Evolutionary conservation across 2,329 filamentous ascomycete genomes (phyloP), one percentile per base, ranked within the genome.

Genomic region (Colletotrichum agaves): DNA sequence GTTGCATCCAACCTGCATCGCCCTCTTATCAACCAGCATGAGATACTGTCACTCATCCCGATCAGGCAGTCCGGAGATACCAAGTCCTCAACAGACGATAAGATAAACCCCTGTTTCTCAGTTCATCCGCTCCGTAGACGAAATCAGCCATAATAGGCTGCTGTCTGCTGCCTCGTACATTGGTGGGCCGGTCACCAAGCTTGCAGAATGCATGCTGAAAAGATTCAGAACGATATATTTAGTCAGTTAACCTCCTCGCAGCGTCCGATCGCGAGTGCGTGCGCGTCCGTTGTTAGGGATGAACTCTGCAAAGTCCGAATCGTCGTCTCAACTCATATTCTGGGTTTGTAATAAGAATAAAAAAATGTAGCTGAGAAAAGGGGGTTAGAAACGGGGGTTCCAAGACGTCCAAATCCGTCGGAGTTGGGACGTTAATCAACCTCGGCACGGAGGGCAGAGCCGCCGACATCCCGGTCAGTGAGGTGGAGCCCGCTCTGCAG

Each of bases 381-480:
- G 46, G 46, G 37, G 35, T 47, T 33, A 41, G 31, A 37, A n/a
- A 19, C 31, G 31, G 41, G 21, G 37, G 43, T 35, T 35, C 21
- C 10, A 50, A 50, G 23, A n/a, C 37, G 31, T n/a, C 49, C 53
- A 68, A 67, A 21, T 50, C 65, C 65, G 65, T 65, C 33, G 65
- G 65, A 65, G 33, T 68, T 68, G 65, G 61, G 31, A 49, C 35
- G 21, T 50, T 46, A 61, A 41, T 55, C 46, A 46, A 59, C 65
- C 65, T 68, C 65, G 65, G 65, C 61, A 68, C 65, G 55, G 47
- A 52, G 55, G 41, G 33, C 13, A 39, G 53, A 47, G 47, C 61
- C 61, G 35, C 64, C 61, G 61, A 64, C 21, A 63, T 55, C 52
- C 60, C 46, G 53, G 53, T n/a, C 17, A 6, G 55, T 55, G 61